Conservation (phyloP, 2,329 filamentous ascomycete species). For the Macrophomina tecta region DNA sequence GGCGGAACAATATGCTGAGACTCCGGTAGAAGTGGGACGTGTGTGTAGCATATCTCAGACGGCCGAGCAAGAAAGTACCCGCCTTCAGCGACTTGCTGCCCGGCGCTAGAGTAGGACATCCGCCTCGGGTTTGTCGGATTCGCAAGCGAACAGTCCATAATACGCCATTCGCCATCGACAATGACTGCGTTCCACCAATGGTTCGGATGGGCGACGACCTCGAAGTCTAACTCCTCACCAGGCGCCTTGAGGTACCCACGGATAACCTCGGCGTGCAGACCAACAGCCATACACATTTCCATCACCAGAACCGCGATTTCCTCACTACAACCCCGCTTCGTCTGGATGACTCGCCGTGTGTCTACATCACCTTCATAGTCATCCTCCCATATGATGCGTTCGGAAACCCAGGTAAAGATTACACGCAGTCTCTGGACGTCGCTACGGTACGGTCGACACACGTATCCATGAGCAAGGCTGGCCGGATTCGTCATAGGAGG, state of each 20-base stretch:
- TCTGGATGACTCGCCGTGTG: conserved; percentile 81
- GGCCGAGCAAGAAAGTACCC: conserved; percentile 96
- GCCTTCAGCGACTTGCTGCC: conserved; percentile 73
- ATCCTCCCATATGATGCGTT: conserved; percentile 94
- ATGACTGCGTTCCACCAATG: conserved; percentile 98
- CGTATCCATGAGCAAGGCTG: conserved; percentile 84
- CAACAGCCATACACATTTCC: conserved; percentile 93
- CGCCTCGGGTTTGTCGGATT: conserved; percentile 88
- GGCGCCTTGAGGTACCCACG: conserved; percentile 90
- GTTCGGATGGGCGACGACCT: conserved; percentile 83
- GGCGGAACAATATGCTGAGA: conserved; percentile 95
- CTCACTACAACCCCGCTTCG: conserved; percentile 81
- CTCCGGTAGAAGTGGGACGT: conserved; percentile 83
- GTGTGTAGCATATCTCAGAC: conserved; percentile 91
- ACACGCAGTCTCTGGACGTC: conserved; percentile 91
- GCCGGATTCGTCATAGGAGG: conserved; percentile 82
- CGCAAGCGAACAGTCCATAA: conserved; percentile 92
- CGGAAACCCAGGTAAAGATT: conserved; percentile 97
- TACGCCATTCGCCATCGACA: conserved; percentile 93
- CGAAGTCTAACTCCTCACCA: conserved; percentile 75
- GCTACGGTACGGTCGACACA: conserved; percentile 92
- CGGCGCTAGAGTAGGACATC: conserved; percentile 74
- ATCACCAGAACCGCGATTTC: conserved; percentile 88
- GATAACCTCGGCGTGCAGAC: conserved; percentile 85
- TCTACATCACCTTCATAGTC: conserved; percentile 88